phyloP scores from a whole-genome alignment of 305 asterid species.

The Petunia hybrid region DNA sequence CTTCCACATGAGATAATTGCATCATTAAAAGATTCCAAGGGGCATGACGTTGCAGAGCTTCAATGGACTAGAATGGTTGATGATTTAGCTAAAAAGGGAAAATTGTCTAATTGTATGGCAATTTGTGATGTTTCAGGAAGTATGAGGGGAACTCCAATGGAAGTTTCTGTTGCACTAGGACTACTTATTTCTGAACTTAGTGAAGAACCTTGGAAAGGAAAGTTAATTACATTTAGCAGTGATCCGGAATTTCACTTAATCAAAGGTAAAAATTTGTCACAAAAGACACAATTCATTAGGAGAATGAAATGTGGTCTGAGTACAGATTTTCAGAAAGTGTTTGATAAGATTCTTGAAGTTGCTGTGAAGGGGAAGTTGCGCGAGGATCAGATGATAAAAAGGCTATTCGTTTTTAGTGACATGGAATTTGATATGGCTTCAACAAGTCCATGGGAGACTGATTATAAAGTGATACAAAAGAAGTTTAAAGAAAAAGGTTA shows the following conservation, averaged over 20 bases:
- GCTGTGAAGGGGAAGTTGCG: constrained; percentile 39
- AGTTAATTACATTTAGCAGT: too few relatives aligned
- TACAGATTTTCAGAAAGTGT: constrained; percentile 44
- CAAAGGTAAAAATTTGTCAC: constrained; percentile 35
- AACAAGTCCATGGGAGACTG: constrained; percentile 42
- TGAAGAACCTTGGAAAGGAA: too few relatives aligned
- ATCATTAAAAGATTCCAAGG: constrained; percentile 28
- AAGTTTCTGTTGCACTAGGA: constrained; percentile 53
- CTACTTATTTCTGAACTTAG: constrained; percentile 39
- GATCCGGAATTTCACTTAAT: constrained; percentile 41
- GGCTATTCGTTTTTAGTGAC: constrained; percentile 52
- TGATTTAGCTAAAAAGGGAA: constrained; percentile 47
- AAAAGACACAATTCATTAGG: constrained; percentile 33
- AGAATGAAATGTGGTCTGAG: constrained; percentile 39
- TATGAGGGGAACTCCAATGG: constrained; percentile 50
- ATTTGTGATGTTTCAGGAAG: constrained; percentile 55
- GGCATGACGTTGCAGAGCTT: constrained; percentile 51
- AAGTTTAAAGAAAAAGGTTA: not conserved
- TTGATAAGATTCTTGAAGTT: constrained; percentile 2
- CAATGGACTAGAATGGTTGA: constrained; percentile 53
- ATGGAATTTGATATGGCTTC: constrained; percentile 54
- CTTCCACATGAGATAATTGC: constrained; percentile 4
- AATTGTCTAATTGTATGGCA: constrained; percentile 45
- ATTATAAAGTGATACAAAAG: constrained; percentile 37
- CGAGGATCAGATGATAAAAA: constrained; percentile 47